A percentile compares a stretch with the other conserved stretches of the same genome.
Evolutionary conservation across 352 stramenopile species (phyloP).

Genomic region (Pythium inflatum): DNA sequence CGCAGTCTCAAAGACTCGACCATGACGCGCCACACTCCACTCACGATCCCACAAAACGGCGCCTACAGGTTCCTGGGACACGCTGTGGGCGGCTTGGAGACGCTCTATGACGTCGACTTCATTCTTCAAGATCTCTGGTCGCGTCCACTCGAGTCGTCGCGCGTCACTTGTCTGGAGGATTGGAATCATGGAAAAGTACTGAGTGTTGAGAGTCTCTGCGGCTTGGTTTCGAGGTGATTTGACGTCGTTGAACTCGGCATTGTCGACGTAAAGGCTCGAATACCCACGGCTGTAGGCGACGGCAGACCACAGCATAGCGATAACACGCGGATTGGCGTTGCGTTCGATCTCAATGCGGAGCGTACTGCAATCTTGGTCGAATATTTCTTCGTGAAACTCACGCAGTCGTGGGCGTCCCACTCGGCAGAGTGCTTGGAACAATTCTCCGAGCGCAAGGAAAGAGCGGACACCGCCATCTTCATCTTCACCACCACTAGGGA

Average conservation of each 20-base stretch:
- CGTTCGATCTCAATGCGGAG: not conserved
- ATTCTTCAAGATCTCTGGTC: not conserved
- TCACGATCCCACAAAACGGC: conserved; percentile 12
- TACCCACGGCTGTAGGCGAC: conserved; percentile 20
- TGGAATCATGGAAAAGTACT: not conserved
- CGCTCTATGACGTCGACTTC: not conserved
- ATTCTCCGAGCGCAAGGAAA: not conserved
- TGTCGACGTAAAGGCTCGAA: not conserved
- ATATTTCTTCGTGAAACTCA: not conserved
- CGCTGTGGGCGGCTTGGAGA: not conserved
- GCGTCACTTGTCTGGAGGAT: not conserved
- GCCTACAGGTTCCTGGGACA: not conserved
- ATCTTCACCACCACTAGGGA: not conserved
- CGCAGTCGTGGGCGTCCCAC: not conserved
- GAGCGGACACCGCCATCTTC: not conserved
- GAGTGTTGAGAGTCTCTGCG: not conserved
- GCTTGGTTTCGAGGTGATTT: not conserved
- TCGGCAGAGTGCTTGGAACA: conserved; percentile 10
- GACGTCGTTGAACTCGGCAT: not conserved
- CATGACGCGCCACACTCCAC: not conserved
- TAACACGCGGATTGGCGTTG: not conserved
- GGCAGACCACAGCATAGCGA: conserved; percentile 3
- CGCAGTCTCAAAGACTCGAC: not conserved
- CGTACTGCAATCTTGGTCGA: not conserved
- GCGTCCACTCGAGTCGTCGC: not conserved